These are phyloP conservation scores for Entomortierella parvispora DNA, from an alignment of 192 early-diverging fungal genomes.

Conservation along the genomic window DNA sequence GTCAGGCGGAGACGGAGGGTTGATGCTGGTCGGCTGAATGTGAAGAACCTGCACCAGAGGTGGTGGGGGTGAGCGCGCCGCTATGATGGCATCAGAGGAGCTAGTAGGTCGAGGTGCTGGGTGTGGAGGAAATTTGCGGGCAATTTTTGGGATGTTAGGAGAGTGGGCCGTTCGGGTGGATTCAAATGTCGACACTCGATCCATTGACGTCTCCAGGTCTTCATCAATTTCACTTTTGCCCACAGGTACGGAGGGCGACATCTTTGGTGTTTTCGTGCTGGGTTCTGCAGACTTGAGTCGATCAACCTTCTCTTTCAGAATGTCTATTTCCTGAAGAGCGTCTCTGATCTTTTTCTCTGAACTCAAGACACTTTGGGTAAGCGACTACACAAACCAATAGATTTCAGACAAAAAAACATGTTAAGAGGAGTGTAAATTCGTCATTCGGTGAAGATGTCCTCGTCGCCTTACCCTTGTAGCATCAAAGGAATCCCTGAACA, in stretches of 20 bases:
- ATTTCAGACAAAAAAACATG: neutral
- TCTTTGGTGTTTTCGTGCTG: neutral
- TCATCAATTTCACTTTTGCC: too few relatives aligned
- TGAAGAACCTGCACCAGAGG: too few relatives aligned
- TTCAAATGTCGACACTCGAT: too few relatives aligned
- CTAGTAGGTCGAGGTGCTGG: too few relatives aligned
- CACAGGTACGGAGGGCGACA: too few relatives aligned
- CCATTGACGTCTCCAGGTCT: too few relatives aligned
- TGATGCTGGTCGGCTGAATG: neutral
- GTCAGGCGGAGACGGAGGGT: constrained; percentile 27
- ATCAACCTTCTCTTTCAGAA: constrained; percentile 22
- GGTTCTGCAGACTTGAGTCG: constrained; percentile 7
- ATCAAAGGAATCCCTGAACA: constrained; percentile 45
- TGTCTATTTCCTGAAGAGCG: constrained; percentile 33
- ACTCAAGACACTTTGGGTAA: constrained; percentile 20
- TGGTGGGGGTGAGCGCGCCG: too few relatives aligned
- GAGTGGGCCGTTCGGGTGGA: too few relatives aligned
- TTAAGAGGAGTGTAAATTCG: neutral
- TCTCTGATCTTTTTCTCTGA: constrained; percentile 27
- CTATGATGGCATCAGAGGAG: too few relatives aligned
- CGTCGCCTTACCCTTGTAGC: constrained; percentile 21
- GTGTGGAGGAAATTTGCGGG: too few relatives aligned
- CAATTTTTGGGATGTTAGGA: too few relatives aligned
- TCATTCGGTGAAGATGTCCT: neutral
- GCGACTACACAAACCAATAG: constrained; percentile 7